These are phyloP conservation scores for Passalora sequoiae DNA, from an alignment of 2,329 filamentous ascomycete genomes.

Conservation along the genomic window DNA sequence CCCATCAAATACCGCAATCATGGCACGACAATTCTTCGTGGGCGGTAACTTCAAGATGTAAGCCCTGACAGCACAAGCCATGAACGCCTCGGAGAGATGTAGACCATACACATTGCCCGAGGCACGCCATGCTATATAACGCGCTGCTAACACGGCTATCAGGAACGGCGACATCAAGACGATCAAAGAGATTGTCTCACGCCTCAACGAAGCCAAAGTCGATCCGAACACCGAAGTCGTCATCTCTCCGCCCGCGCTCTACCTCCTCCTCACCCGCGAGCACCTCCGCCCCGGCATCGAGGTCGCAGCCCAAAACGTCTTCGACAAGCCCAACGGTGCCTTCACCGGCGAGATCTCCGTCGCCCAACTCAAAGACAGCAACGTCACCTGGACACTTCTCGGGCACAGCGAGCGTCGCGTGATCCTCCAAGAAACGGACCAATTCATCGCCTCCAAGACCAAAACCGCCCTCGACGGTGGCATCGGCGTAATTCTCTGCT, in stretches of 20 bases:
- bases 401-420: conserved; percentile 94
- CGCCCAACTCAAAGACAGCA: conserved; percentile 80
- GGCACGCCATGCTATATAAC: too few species aligned
- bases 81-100: too few species aligned
- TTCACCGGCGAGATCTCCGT: conserved; percentile 97
- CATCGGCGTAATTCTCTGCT: conserved; percentile 90
- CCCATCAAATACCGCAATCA: conserved; percentile 32
- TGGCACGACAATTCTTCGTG: conserved; percentile 42
- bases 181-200: conserved; percentile 84
- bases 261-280: conserved; percentile 81
- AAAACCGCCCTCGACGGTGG: conserved; percentile 86
- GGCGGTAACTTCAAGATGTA: conserved; percentile 94
- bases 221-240: conserved; percentile 85
- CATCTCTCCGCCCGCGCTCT: conserved; percentile 83
- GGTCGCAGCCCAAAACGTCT: conserved; percentile 94
- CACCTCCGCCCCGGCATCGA: conserved; percentile 69
- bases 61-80: too few species aligned
- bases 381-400: conserved; percentile 83
- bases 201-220: conserved; percentile 80
- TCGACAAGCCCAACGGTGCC: conserved; percentile 80
- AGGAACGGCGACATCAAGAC: conserved; percentile 93
- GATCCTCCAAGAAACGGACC: conserved; percentile 78
- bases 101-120: too few species aligned
- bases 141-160: too few species aligned
- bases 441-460: conserved; percentile 85